phyloP scores from a whole-genome alignment of 2,329 filamentous ascomycete genomes.

The Trichophyton equinum region DNA sequence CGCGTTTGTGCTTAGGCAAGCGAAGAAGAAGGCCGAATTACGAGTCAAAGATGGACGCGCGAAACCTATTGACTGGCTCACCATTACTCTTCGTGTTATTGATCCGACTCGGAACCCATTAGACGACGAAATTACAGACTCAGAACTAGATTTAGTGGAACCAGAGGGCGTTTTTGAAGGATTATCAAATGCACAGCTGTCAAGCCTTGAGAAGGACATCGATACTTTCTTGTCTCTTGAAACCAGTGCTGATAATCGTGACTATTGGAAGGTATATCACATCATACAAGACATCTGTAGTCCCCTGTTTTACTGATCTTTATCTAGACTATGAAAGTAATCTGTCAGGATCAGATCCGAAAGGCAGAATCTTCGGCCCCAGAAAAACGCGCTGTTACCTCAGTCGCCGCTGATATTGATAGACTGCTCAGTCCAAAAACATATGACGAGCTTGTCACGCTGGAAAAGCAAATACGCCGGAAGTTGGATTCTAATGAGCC shows the following conservation, averaged over 20 bases:
- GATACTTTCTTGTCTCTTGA: conserved; percentile 68
- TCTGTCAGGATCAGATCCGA: conserved; percentile 64
- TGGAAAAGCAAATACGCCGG: conserved; percentile 74
- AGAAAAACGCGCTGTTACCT: conserved; percentile 64
- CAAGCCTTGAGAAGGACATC: conserved; percentile 72
- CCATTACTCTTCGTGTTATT: conserved; percentile 78
- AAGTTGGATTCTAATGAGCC: conserved; percentile 83
- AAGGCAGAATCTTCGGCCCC: conserved; percentile 48
- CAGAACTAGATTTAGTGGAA: conserved; percentile 65
- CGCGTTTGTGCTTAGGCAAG: conserved; percentile 87
- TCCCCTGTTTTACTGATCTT: not conserved
- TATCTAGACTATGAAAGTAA: conserved; percentile 59
- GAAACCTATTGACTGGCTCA: conserved; percentile 85
- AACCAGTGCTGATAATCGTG: conserved; percentile 59
- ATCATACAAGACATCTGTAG: not conserved
- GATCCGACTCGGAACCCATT: conserved; percentile 67
- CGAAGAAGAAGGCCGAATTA: conserved; percentile 95
- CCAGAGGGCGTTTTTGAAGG: conserved; percentile 70
- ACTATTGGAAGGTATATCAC: conserved; percentile 64
- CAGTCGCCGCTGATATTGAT: conserved; percentile 79
- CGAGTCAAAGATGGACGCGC: conserved; percentile 83
- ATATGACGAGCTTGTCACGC: conserved; percentile 68
- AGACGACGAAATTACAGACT: conserved; percentile 70
- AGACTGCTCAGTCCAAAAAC: conserved; percentile 74
- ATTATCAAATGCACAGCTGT: conserved; percentile 53